phyloP scores from a whole-genome alignment of 306 rosid genomes.

The Pterocarpus santalinus region DNA sequence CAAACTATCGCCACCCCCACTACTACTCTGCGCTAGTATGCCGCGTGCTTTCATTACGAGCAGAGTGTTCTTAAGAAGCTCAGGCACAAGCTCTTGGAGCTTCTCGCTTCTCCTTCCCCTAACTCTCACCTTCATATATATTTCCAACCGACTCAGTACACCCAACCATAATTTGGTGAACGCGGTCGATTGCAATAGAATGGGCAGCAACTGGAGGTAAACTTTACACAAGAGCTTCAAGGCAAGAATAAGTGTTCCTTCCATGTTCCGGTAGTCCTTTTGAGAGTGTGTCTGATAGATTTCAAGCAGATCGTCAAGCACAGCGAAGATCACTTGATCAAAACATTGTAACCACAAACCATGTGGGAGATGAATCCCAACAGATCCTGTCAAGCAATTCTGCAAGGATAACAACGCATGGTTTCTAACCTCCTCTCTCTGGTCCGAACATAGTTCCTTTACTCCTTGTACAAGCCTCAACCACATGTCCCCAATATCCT shows the following conservation, averaged over 20 bases:
- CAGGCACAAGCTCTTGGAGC: constrained; percentile 88
- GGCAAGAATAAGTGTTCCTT: constrained; percentile 85
- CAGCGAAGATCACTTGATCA: constrained; percentile 78
- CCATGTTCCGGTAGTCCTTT: constrained; percentile 91
- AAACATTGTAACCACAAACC: constrained; percentile 86
- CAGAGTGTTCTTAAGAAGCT: constrained; percentile 87
- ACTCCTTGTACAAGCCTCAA: constrained; percentile 83
- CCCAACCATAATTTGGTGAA: constrained; percentile 90
- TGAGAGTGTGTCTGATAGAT: constrained; percentile 75
- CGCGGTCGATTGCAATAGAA: constrained; percentile 64
- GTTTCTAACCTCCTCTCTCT: constrained; percentile 92
- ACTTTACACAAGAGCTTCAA: constrained; percentile 88
- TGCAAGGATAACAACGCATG: constrained; percentile 81
- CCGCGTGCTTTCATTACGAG: constrained; percentile 77
- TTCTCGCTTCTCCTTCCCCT: constrained; percentile 86
- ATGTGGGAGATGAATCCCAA: constrained; percentile 67
- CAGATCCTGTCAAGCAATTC: constrained; percentile 80
- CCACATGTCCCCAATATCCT: constrained; percentile 98
- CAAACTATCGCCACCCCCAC: constrained; percentile 71
- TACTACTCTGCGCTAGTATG: constrained; percentile 66
- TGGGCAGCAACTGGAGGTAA: constrained; percentile 77
- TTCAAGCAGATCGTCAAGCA: constrained; percentile 89
- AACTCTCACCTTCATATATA: constrained; percentile 75
- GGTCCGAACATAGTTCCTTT: constrained; percentile 86
- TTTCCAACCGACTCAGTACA: constrained; percentile 76